Evolutionary conservation across 331 rosid genomes (phyloP).

Genomic region (Cydonia oblonga): DNA sequence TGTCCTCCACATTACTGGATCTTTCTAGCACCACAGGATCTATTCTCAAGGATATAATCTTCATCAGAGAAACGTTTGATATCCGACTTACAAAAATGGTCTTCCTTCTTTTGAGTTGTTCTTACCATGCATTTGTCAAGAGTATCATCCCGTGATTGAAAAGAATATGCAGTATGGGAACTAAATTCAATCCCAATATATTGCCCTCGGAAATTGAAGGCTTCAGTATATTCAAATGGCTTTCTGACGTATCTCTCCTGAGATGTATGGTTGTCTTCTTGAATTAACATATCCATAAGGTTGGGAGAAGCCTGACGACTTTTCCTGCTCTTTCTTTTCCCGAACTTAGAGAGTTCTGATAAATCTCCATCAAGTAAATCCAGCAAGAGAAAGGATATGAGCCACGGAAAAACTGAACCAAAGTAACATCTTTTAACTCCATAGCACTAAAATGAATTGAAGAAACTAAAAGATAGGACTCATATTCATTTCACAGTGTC

Average conservation of each 20-base stretch:
- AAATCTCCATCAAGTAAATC: conserved; percentile 38
- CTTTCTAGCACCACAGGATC: conserved; percentile 20
- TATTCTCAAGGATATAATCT: conserved; percentile 26
- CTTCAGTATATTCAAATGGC: conserved; percentile 16
- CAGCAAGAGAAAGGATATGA: conserved; percentile 6
- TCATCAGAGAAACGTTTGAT: conserved; percentile 16
- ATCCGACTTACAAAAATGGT: conserved; percentile 19
- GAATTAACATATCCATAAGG: conserved; percentile 27
- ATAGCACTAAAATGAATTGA: too few species aligned
- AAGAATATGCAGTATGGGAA: conserved; percentile 25
- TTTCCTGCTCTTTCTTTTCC: conserved; percentile 21
- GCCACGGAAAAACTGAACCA: conserved; percentile 19
- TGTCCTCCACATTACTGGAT: conserved; percentile 24
- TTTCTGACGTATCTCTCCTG: conserved; percentile 18
- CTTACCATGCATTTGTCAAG: conserved; percentile 26
- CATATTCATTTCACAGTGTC: not conserved
- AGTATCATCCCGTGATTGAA: conserved; percentile 31
- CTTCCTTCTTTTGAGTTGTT: conserved; percentile 13
- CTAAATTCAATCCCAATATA: conserved; percentile 20
- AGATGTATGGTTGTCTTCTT: conserved; percentile 32
- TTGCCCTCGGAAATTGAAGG: conserved; percentile 25
- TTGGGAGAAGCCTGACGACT: conserved; percentile 28
- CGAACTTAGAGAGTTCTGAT: conserved; percentile 9
- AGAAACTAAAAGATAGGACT: not conserved
- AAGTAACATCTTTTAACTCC: not conserved